A percentile compares a stretch with the other conserved stretches of the same genome.
phyloP scores from a whole-genome alignment of 2,329 filamentous ascomycete genomes.

The Xylaria sp. region DNA sequence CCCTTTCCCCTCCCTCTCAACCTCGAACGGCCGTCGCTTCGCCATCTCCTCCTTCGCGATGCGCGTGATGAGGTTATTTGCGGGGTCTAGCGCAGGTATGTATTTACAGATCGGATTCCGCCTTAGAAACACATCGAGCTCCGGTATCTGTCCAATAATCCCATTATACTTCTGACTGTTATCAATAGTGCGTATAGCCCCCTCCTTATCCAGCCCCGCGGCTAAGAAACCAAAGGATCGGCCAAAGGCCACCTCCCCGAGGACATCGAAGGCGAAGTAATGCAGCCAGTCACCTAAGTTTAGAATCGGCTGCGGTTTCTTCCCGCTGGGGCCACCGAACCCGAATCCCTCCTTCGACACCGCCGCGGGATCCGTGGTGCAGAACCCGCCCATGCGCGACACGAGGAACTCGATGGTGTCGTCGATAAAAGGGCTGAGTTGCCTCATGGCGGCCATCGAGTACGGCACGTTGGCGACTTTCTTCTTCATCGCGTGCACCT shows the following conservation, averaged over 20 bases:
- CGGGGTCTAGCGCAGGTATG: constrained; percentile 56
- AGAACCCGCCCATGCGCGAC: constrained; percentile 56
- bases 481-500: constrained; percentile 67
- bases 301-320: constrained; percentile 45
- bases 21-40: constrained; percentile 59
- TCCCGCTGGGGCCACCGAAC: neutral
- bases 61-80: constrained; percentile 61
- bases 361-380: constrained; percentile 38
- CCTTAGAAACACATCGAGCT: constrained; percentile 60
- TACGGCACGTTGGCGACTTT: constrained; percentile 63
- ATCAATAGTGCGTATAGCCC: constrained; percentile 64
- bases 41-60: constrained; percentile 63
- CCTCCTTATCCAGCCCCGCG: constrained; percentile 61
- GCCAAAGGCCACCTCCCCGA: constrained; percentile 64
- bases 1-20: constrained; percentile 57
- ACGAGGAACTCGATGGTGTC: constrained; percentile 61
- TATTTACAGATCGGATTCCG: constrained; percentile 60
- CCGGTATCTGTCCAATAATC: constrained; percentile 63
- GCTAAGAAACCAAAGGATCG: constrained; percentile 64
- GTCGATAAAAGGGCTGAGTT: constrained; percentile 63
- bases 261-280: constrained; percentile 60
- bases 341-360: constrained; percentile 1
- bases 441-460: constrained; percentile 64
- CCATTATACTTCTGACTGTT: constrained; percentile 64
- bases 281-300: constrained; percentile 62